Base-by-base conservation (phyloP, 2,329 filamentous ascomycete genomes). In the Pyrenophora graminea region DNA sequence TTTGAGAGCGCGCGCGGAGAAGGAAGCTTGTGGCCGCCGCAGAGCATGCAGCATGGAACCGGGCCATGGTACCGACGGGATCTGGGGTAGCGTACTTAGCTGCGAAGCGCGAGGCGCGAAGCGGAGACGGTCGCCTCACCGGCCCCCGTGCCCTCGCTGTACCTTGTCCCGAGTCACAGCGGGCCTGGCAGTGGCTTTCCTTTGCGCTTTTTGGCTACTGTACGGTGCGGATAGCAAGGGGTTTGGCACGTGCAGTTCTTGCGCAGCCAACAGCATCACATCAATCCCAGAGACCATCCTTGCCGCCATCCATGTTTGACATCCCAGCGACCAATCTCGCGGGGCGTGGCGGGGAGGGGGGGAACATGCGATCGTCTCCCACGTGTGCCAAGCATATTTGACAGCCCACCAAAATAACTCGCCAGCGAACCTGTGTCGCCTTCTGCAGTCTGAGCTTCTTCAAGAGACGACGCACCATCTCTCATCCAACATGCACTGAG, bases 341-440 rank as follows among this genome's bases (percentile, higher is more conserved):
- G 41, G 44, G 52, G 44, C 51, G 38, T 44, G 51, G 51, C 51
- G 15, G 15, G 15, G 15, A 15, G 48, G 51, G 48, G 51, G 48
- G 51, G 21, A 38, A 45, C 38, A 21, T 45, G 51, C 42, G 39
- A 51, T 48, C 39, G 49, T 45, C 32, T 45, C 48, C 53, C 50
- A 56, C 54, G 54, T 55, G 51, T 50, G 53, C 50, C 51, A 51
- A 53, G 48, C 32, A 47, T 30, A 25, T 37, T 31, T 47, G 46
- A 51, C 41, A 50, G 44, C 30, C 17, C 37, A 37, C 49, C 37
- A 42, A 6, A 31, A 19, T 34, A n/a, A 27, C 39, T 46, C 18
- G 44, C 18, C 15, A 15, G 15, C 15, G 15, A 27, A 43, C 21
- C 36, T 38, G 52, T 43, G 25, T 40, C 45, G 18, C 33, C 34